A percentile compares a stretch with the other conserved stretches of the same genome.
phyloP scores from a whole-genome alignment of 169 alveolate genomes.

The Blepharisma undulans region DNA sequence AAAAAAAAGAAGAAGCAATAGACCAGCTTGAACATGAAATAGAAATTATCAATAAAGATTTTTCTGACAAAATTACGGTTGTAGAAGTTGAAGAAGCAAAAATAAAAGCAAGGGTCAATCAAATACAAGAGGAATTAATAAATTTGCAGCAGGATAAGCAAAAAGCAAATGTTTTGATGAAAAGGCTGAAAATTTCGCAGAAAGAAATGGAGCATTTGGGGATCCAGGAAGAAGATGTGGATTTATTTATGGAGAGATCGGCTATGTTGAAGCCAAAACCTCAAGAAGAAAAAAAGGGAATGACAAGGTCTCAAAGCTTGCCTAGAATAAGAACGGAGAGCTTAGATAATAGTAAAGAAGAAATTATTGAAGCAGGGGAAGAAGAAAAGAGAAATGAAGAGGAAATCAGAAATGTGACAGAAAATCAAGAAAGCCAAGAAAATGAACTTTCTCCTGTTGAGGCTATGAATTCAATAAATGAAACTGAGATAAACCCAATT shows the following conservation, averaged over 20 bases:
- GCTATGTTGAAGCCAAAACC: neutral
- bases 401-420: neutral
- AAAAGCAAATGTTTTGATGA: neutral
- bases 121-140: neutral
- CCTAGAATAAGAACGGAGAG: neutral
- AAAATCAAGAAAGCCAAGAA: neutral
- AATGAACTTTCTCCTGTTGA: neutral
- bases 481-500: neutral
- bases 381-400: neutral
- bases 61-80: neutral
- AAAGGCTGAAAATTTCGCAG: neutral
- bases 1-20: slow-evolving; percentile 13
- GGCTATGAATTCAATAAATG: neutral
- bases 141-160: neutral
- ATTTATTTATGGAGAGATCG: neutral
- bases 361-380: neutral
- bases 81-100: slow-evolving; percentile 9
- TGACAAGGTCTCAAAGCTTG: neutral
- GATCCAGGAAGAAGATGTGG: neutral
- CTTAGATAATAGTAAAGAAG: neutral
- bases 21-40: neutral
- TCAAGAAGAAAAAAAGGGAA: neutral
- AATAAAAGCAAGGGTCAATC: neutral
- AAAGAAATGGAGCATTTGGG: neutral
- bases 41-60: neutral